Evolutionary conservation across 768 basidiomycete genomes (phyloP).

Genomic region (Obba rivulosa): DNA sequence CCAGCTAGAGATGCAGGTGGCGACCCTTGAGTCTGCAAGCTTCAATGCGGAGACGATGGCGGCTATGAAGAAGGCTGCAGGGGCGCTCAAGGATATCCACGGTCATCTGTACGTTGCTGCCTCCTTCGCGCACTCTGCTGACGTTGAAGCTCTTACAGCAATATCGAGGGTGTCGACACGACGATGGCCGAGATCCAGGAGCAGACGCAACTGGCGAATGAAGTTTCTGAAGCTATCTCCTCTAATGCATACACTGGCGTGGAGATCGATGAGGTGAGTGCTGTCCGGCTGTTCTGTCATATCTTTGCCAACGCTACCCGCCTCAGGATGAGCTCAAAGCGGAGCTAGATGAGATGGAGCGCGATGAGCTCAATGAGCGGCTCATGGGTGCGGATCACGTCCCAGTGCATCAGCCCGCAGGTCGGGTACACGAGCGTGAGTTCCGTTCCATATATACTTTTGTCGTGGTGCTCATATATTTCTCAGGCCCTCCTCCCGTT

Average conservation of each 20-base stretch:
- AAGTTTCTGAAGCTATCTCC: conserved; percentile 87
- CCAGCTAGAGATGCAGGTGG: conserved; percentile 94
- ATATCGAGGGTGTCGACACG: conserved; percentile 82
- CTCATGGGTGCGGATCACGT: conserved; percentile 85
- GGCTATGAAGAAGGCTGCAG: conserved; percentile 94
- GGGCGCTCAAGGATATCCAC: conserved; percentile 87
- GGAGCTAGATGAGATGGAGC: conserved; percentile 84
- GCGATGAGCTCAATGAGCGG: conserved; percentile 81
- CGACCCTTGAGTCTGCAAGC: conserved; percentile 95
- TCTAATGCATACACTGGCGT: conserved; percentile 54
- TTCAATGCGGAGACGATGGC: conserved; percentile 96
- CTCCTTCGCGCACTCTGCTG: neutral
- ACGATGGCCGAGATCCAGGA: conserved; percentile 86
- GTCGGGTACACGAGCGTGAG: conserved; percentile 47
- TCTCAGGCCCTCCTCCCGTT: conserved; percentile 29
- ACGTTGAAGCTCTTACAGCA: conserved; percentile 37
- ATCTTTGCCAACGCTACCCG: conserved; percentile 1
- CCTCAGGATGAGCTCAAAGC: conserved; percentile 68
- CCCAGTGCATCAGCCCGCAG: conserved; percentile 77
- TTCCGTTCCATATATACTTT: conserved; percentile 10
- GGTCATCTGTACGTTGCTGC: conserved; percentile 68
- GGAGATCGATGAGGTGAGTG: conserved; percentile 66
- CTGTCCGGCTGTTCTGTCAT: neutral
- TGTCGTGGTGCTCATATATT: conserved; percentile 4
- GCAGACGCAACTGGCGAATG: conserved; percentile 88